Conservation (phyloP, 2,329 filamentous ascomycete species). For the Aspergillus spinulosporus region DNA sequence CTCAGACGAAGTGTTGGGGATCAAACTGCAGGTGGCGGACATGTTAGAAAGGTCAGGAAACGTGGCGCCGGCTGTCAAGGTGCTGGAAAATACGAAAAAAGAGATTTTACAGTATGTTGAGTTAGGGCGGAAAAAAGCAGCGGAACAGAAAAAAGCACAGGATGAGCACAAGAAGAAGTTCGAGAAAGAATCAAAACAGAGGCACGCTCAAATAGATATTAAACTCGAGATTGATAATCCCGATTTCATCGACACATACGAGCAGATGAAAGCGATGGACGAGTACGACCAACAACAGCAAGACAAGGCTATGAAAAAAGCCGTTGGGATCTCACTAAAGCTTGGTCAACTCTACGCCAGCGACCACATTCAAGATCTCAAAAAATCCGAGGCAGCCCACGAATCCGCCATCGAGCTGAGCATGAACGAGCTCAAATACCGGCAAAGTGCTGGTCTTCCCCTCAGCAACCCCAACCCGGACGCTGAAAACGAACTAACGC, state of each 20-base stretch:
- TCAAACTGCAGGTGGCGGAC: constrained; percentile 77
- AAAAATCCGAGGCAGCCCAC: constrained; percentile 72
- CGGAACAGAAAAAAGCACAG: constrained; percentile 16
- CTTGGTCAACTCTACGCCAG: constrained; percentile 79
- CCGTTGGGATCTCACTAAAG: constrained; percentile 76
- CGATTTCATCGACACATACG: constrained; percentile 23
- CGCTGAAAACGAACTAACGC: constrained; percentile 26
- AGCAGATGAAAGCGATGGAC: constrained; percentile 28
- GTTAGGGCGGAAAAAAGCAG: constrained; percentile 21
- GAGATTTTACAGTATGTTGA: constrained; percentile 60
- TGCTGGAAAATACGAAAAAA: constrained; percentile 71
- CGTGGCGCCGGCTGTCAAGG: constrained; percentile 68
- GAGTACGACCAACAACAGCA: constrained; percentile 47
- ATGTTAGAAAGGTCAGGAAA: constrained; percentile 77
- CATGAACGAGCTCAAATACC: constrained; percentile 70
- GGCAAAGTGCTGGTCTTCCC: constrained; percentile 66
- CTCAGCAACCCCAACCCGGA: constrained; percentile 60
- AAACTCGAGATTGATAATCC: constrained; percentile 25
- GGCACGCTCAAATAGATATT: not conserved
- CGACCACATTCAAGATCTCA: constrained; percentile 70
- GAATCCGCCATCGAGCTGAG: constrained; percentile 80
- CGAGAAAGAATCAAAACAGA: not conserved
- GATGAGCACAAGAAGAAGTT: constrained; percentile 11
- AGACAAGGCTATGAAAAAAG: constrained; percentile 69
- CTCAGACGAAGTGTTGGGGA: constrained; percentile 85